Conservation (phyloP, 2,329 filamentous ascomycete species). For the Macroventuria anomochaeta region DNA sequence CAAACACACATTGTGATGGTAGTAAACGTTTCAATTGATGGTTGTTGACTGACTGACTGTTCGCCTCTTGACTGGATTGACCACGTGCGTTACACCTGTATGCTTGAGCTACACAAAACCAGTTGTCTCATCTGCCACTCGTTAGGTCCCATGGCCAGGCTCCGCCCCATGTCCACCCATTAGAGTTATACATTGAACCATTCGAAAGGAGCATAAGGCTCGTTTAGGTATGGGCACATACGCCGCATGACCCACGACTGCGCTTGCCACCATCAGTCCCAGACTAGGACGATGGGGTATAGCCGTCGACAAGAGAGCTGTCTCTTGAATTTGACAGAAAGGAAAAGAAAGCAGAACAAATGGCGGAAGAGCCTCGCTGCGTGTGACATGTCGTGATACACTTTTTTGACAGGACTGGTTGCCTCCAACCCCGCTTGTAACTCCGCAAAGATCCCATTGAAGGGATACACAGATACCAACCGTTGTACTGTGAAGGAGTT, state of each 20-base stretch:
- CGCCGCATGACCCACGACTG: conserved; percentile 33
- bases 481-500: conserved; percentile 22
- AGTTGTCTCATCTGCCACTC: conserved; percentile 24
- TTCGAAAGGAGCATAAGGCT: conserved; percentile 20
- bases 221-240: conserved; percentile 16
- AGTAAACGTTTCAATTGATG: conserved; percentile 11
- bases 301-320: conserved; percentile 44
- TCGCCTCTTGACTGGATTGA: background rate
- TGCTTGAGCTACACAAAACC: conserved; percentile 12
- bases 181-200: conserved; percentile 34
- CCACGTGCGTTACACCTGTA: conserved; percentile 19
- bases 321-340: conserved; percentile 33
- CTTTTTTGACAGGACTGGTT: conserved; percentile 24
- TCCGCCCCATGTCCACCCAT: conserved; percentile 19
- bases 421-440: conserved; percentile 19
- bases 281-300: conserved; percentile 36
- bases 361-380: conserved; percentile 46
- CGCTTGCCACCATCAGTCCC: conserved; percentile 37
- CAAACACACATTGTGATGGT: background rate
- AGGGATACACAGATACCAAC: conserved; percentile 25
- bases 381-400: conserved; percentile 31
- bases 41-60: background rate
- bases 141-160: conserved; percentile 21
- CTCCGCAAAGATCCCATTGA: conserved; percentile 31
- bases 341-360: conserved; percentile 25